Conservation (phyloP, 495 filamentous ascomycete genomes). For the Aspergillus olivimuriae region DNA sequence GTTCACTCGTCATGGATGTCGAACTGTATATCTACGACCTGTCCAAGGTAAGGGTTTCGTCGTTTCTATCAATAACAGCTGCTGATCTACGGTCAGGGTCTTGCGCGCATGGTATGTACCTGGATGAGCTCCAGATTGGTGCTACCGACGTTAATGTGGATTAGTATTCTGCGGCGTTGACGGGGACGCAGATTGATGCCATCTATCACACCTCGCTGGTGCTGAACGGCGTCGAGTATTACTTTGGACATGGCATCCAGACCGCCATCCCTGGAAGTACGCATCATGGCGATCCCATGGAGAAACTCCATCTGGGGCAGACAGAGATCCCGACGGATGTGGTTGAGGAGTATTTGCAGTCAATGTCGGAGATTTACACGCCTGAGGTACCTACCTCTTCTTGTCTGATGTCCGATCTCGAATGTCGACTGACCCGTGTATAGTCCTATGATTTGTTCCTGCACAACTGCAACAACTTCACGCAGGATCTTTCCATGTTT, state of each 20-base stretch:
- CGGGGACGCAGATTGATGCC: slow-evolving; percentile 75
- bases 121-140: not conserved
- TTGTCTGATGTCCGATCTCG: not conserved
- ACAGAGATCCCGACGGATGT: slow-evolving; percentile 78
- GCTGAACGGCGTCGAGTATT: slow-evolving; percentile 68
- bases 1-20: slow-evolving; percentile 67
- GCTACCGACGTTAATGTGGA: slow-evolving; percentile 2
- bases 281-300: slow-evolving; percentile 79
- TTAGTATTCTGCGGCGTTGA: slow-evolving; percentile 45
- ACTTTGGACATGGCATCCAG: slow-evolving; percentile 72
- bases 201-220: slow-evolving; percentile 90
- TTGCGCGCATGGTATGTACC: slow-evolving; percentile 40
- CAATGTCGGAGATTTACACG: slow-evolving; percentile 74
- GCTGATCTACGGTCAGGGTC: slow-evolving; percentile 28
- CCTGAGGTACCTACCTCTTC: slow-evolving; percentile 50
- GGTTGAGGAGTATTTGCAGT: slow-evolving; percentile 83
- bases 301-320: slow-evolving; percentile 63
- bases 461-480: slow-evolving; percentile 99
- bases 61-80: not conserved
- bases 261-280: slow-evolving; percentile 71
- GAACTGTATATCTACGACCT: slow-evolving; percentile 93
- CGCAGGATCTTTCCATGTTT: slow-evolving; percentile 88
- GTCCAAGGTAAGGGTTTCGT: slow-evolving; percentile 51
- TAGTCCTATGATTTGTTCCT: slow-evolving; percentile 83
- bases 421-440: slow-evolving; percentile 2